These are phyloP conservation scores for Penicillium janthinellum DNA, from an alignment of 2,329 filamentous ascomycete species.

Conservation along the genomic window DNA sequence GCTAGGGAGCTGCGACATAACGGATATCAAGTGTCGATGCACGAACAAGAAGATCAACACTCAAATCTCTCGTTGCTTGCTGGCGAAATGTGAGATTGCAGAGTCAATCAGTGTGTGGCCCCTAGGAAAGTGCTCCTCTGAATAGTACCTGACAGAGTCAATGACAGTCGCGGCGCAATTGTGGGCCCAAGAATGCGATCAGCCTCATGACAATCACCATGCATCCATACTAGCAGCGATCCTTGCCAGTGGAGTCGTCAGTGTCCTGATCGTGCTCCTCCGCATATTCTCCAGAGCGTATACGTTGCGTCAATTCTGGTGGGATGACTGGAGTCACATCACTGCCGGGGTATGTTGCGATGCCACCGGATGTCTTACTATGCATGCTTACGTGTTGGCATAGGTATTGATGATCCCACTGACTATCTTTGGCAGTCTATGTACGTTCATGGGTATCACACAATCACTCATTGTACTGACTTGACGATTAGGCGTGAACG, in stretches of 20 bases:
- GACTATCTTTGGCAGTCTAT: slow-evolving; percentile 1
- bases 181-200: slow-evolving; percentile 5
- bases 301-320: slow-evolving; percentile 10
- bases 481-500: neutral
- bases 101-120: neutral
- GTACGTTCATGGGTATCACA: neutral
- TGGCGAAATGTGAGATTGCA: neutral
- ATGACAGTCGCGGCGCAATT: neutral
- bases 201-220: slow-evolving; percentile 7
- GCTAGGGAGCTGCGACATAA: neutral
- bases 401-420: neutral
- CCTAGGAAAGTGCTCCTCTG: no score
- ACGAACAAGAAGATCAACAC: neutral
- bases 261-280: slow-evolving; percentile 1
- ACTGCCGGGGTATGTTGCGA: slow-evolving; percentile 4
- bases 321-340: slow-evolving; percentile 15
- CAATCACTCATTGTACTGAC: neutral
- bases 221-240: neutral
- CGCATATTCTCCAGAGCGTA: slow-evolving; percentile 6
- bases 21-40: slow-evolving; percentile 3
- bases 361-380: neutral
- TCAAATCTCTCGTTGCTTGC: neutral
- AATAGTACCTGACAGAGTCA: neutral
- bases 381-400: neutral
- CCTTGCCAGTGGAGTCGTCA: neutral